phyloP scores from a whole-genome alignment of 2,329 filamentous ascomycete species.

The Paraphoma sp. region DNA sequence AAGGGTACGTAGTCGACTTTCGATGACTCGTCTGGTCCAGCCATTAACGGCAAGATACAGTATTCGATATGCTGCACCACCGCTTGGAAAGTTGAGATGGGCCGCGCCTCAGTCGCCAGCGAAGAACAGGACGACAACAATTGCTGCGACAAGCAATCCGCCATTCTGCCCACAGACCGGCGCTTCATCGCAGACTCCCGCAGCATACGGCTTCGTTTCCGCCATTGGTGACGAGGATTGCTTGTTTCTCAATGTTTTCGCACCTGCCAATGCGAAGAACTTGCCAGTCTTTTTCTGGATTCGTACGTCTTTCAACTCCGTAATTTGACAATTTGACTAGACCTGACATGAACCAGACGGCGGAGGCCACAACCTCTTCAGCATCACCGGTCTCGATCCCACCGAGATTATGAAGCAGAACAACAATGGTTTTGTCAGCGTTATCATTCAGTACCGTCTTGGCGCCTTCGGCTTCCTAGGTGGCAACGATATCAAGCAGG shows the following conservation, averaged over 20 bases:
- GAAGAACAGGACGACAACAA: conserved; percentile 48
- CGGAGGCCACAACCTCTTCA: conserved; percentile 47
- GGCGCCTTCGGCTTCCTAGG: conserved; percentile 69
- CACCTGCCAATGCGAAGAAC: conserved; percentile 51
- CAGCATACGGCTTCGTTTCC: conserved; percentile 39
- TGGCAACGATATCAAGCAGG: conserved; percentile 59
- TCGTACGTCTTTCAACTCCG: conserved; percentile 36
- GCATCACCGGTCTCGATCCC: conserved; percentile 36
- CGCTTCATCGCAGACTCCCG: conserved; percentile 31
- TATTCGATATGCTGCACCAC: conserved; percentile 60
- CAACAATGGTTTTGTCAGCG: conserved; percentile 57
- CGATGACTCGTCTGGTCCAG: too few species aligned
- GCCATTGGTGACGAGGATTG: conserved; percentile 49
- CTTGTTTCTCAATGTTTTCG: conserved; percentile 50
- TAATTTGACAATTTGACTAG: conserved; percentile 1
- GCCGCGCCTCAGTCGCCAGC: conserved; percentile 56
- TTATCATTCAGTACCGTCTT: conserved; percentile 70
- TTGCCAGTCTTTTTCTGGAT: conserved; percentile 64
- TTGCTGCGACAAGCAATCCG: conserved; percentile 53
- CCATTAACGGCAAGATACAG: conserved; percentile 36
- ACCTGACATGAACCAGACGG: conserved; percentile 46
- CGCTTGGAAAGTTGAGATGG: conserved; percentile 59
- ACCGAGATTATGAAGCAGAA: conserved; percentile 51
- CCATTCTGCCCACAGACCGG: conserved; percentile 44
- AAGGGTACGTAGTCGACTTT: conserved; percentile 28